Evolutionary conservation across 2,329 filamentous ascomycete species (phyloP).

Genomic region (Beauveria australis): DNA sequence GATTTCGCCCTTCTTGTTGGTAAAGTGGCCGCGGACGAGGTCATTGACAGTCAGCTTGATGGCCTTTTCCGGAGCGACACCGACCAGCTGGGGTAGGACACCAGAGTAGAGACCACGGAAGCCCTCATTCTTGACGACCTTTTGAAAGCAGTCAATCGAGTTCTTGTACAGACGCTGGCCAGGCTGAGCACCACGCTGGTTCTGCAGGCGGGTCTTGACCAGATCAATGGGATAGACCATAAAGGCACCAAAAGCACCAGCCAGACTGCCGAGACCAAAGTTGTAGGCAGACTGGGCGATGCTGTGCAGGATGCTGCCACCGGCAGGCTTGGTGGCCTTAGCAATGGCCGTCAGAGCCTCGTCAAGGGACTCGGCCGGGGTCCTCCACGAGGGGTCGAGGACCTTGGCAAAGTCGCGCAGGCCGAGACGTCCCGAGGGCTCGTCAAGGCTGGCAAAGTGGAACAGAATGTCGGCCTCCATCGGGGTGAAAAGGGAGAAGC

Average conservation of each 20-base stretch:
- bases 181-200: conserved; percentile 75
- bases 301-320: conserved; percentile 43
- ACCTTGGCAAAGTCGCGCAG: conserved; percentile 88
- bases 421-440: conserved; percentile 76
- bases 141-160: conserved; percentile 88
- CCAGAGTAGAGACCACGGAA: conserved; percentile 86
- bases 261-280: conserved; percentile 80
- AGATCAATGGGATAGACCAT: conserved; percentile 99
- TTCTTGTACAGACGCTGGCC: conserved; percentile 94
- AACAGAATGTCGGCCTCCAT: conserved; percentile 99
- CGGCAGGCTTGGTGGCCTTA: conserved; percentile 23
- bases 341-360: conserved; percentile 31
- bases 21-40: conserved; percentile 69
- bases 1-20: conserved; percentile 70
- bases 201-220: conserved; percentile 98
- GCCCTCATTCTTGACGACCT: conserved; percentile 89
- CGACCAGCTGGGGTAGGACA: conserved; percentile 88
- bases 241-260: conserved; percentile 95
- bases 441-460: conserved; percentile 91
- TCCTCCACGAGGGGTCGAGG: conserved; percentile 85
- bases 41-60: conserved; percentile 99
- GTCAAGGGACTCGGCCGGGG: conserved; percentile 44
- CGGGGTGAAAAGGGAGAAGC: conserved; percentile 93
- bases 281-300: conserved; percentile 69
- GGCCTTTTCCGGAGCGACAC: conserved; percentile 97